Base-by-base conservation (phyloP, 1,284 basidiomycete species). In the Apiotrichum laibachii region DNA sequence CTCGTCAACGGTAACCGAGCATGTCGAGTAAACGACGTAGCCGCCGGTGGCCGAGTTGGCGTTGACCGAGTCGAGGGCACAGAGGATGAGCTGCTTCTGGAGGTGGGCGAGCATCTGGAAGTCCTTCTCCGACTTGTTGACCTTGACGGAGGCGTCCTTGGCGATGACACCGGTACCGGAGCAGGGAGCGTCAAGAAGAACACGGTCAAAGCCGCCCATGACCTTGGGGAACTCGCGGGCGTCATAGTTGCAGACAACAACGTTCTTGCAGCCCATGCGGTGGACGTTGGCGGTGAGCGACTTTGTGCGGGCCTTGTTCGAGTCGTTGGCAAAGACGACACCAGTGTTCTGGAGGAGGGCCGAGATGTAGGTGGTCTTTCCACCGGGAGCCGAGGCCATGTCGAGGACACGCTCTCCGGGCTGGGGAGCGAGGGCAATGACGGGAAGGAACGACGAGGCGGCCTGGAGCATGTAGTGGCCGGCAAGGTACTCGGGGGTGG, bases 391-490 rank as follows among this genome's bases (percentile, higher is more conserved):
- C 51, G 92, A 95, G 2, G 95, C 94, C 96, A 99, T 99, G 76
- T 99, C 96, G 60, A 99, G 84, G 6, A 98, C 86, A 31, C 94
- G 88, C 77, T 99, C 96, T 64, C 90, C 85, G 1, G 93, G 92
- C 72, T 95, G 90, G 18, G 96, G 96, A 21, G 86, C 83, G 42
- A 99, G 86, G 1, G 96, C 92, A 67, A 99, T 94, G 68, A 98
- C 95, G 46, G 96, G 96, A n/a, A 99, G 83, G 84, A 99, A 98
- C 1, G 94, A 98, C 8, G 93, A 96, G 5, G 96, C 96, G 5
- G 96, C 92, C 81, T 99, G 96, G 19, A 99, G 88, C 91, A 99
- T 99, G 81, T 99, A 99, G 76, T 99, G 94, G 3, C 96, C 96
- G 0, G 95, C 93, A 40, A 99, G 86, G 78, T 99, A 99, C 80